Conservation (phyloP, 2,329 filamentous ascomycete species). For the Phaeosphaeriaceae sp. region DNA sequence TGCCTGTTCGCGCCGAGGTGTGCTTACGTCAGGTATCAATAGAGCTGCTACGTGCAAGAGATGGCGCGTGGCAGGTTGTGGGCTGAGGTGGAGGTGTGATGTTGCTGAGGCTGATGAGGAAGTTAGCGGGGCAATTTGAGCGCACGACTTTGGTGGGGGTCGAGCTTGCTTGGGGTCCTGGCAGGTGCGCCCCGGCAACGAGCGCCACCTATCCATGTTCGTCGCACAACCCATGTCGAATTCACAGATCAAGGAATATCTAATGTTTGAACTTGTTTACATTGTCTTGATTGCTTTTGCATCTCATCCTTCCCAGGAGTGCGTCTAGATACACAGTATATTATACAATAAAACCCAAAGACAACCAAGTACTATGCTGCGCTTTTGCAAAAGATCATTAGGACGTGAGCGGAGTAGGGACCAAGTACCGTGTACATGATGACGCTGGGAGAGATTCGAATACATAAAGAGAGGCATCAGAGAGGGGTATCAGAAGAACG, state of each 20-base stretch:
- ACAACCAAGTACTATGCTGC: constrained; percentile 39
- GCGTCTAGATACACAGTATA: constrained; percentile 45
- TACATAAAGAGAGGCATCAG: constrained; percentile 44
- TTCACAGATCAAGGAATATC: constrained; percentile 6
- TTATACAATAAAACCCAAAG: constrained; percentile 42
- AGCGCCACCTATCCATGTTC: constrained; percentile 13
- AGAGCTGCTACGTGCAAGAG: constrained; percentile 24
- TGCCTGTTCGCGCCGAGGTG: constrained; percentile 21
- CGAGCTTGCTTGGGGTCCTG: constrained; percentile 17
- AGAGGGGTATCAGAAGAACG: constrained; percentile 39
- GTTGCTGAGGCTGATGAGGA: constrained; percentile 32
- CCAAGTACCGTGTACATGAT: constrained; percentile 44
- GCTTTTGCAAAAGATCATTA: constrained; percentile 41
- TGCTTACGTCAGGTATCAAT: constrained; percentile 37
- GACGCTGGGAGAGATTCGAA: constrained; percentile 38
- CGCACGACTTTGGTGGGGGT: constrained; percentile 27
- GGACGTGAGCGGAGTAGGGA: constrained; percentile 48
- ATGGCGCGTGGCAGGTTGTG: constrained; percentile 21
- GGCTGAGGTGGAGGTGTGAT: constrained; percentile 28
- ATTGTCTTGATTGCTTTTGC: constrained; percentile 41
- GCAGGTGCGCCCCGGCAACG: constrained; percentile 32
- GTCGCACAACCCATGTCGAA: constrained; percentile 7
- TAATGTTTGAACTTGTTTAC: constrained; percentile 28
- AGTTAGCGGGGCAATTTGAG: constrained; percentile 19
- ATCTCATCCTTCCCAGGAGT: constrained; percentile 36